Evolutionary conservation across 2,329 filamentous ascomycete species (phyloP).

Genomic region (Fusarium xylarioides): DNA sequence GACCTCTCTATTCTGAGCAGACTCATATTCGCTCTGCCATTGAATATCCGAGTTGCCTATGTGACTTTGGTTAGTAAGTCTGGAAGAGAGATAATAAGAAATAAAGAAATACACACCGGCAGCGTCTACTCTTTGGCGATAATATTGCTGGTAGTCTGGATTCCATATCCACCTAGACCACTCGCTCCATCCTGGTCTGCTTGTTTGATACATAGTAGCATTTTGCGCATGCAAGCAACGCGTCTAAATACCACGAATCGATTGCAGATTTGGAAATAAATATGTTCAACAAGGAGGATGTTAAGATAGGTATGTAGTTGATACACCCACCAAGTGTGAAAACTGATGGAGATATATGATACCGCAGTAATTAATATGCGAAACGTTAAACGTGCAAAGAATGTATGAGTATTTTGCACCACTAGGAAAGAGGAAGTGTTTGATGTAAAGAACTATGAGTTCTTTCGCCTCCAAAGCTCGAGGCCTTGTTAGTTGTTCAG

Average conservation of each 20-base stretch:
- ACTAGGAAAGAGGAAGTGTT: neutral
- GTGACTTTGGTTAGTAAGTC: constrained; percentile 4
- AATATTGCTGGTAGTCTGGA: constrained; percentile 39
- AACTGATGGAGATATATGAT: neutral
- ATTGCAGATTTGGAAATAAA: neutral
- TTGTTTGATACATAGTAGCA: constrained; percentile 43
- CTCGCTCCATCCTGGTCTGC: constrained; percentile 32
- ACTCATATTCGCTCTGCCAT: constrained; percentile 37
- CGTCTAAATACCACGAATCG: constrained; percentile 12
- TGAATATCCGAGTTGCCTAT: constrained; percentile 40
- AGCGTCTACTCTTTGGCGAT: constrained; percentile 41
- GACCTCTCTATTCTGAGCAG: constrained; percentile 23
- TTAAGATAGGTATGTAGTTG: neutral
- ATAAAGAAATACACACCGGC: constrained; percentile 39
- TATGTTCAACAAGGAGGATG: neutral
- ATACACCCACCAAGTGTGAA: neutral
- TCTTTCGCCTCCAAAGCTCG: neutral
- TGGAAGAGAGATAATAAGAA: neutral
- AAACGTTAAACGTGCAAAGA: neutral
- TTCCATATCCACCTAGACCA: constrained; percentile 46
- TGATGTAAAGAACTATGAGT: neutral
- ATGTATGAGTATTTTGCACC: neutral
- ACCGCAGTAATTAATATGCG: neutral
- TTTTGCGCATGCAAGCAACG: constrained; percentile 35
- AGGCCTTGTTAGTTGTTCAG: constrained; percentile 21